phyloP scores from a whole-genome alignment of 805 yeast genomes.

The Wickerhamomyces bovis region DNA sequence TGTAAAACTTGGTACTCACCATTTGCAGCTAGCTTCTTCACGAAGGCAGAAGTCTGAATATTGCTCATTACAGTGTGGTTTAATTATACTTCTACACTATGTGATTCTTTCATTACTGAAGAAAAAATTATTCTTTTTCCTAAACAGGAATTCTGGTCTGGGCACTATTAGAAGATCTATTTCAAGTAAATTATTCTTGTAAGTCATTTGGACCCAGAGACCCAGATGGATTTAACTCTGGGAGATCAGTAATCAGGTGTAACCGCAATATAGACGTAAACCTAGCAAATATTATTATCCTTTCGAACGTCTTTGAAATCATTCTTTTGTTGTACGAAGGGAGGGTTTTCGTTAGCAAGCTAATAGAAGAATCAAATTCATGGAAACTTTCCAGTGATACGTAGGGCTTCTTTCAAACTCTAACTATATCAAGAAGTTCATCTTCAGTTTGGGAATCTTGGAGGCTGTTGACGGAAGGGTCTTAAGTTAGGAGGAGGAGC shows the following conservation, averaged over 20 bases:
- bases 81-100: not conserved
- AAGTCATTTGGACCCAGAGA: no score
- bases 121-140: not conserved
- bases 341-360: no score
- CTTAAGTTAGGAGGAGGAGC: not conserved
- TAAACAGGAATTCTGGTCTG: not conserved
- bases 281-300: not conserved
- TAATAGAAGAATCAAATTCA: no score
- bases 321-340: no score
- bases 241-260: no score
- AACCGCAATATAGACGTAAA: not conserved
- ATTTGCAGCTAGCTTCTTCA: constrained; percentile 80
- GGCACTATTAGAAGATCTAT: not conserved
- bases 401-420: not conserved
- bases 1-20: constrained; percentile 26
- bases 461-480: not conserved
- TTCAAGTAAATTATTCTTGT: no score
- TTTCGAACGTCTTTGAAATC: no score
- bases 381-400: no score
- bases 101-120: no score
- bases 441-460: not conserved
- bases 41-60: constrained; percentile 43
- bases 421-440: not conserved
- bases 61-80: not conserved
- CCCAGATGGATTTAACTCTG: no score